Conservation (phyloP, 257 asterid species). For the Jacaranda copaia region DNA sequence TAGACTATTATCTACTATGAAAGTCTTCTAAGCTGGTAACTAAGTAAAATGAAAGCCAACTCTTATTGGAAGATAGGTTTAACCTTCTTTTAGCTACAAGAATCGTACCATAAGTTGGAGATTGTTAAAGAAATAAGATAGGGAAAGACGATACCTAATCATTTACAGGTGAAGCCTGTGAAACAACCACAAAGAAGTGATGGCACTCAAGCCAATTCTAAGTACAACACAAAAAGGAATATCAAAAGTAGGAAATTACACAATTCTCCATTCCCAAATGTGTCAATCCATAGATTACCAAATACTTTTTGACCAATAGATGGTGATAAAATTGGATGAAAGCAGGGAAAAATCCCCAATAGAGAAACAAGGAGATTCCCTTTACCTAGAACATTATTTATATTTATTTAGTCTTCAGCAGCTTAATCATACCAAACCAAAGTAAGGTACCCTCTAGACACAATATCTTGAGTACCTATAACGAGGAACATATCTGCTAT, state of each 20-base stretch:
- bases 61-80: no score
- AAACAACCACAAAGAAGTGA: background rate
- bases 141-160: background rate
- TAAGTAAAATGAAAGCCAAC: no score
- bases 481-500: conserved; percentile 31
- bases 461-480: conserved; percentile 28
- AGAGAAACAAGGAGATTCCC: background rate
- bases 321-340: background rate
- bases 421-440: background rate
- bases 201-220: background rate
- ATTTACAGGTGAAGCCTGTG: background rate
- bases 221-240: background rate
- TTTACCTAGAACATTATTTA: background rate
- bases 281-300: background rate
- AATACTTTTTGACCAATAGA: background rate
- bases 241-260: conserved; percentile 5
- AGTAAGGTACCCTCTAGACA: no score
- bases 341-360: background rate
- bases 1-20: background rate
- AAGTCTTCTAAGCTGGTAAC: no score
- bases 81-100: no score
- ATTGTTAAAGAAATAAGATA: no score
- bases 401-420: background rate
- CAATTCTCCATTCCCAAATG: background rate
- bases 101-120: no score